A percentile compares a stretch with the other conserved stretches of the same genome.
Conservation (phyloP, 176 grass and related monocot genomes). For the Avena atlantica region DNA sequence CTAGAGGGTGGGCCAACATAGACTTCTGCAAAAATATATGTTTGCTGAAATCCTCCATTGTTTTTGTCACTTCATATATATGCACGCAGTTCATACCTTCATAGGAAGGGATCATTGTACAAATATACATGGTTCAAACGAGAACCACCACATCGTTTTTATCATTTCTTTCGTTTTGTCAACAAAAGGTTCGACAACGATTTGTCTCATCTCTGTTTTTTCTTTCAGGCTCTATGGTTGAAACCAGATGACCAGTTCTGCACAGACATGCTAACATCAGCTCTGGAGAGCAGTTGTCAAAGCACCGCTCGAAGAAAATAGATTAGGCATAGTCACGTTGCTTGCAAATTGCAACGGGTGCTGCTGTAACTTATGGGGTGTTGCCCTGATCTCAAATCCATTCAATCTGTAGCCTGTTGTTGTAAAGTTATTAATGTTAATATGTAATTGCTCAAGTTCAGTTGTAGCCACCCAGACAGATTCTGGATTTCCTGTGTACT, state of each 20-base stretch:
- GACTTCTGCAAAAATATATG: constrained; percentile 14
- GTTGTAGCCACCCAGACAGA: not conserved
- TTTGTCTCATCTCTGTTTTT: constrained; percentile 25
- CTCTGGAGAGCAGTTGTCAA: constrained; percentile 59
- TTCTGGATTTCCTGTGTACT: not conserved
- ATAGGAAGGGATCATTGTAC: not conserved
- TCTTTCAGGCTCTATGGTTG: constrained; percentile 84
- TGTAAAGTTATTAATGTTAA: constrained; percentile 53
- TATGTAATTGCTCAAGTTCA: constrained; percentile 45
- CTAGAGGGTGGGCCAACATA: not conserved
- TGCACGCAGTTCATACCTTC: not conserved
- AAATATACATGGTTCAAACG: constrained; percentile 23
- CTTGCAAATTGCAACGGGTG: not conserved
- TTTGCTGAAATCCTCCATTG: constrained; percentile 24
- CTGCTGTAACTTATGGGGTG: constrained; percentile 39
- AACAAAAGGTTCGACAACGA: not conserved
- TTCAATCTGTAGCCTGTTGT: constrained; percentile 36
- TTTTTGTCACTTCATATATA: not conserved
- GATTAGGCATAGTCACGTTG: constrained; percentile 34
- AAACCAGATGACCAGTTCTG: constrained; percentile 92
- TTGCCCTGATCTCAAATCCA: not conserved
- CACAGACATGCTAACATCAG: constrained; percentile 85
- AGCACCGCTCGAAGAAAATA: constrained; percentile 42
- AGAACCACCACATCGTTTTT: not conserved
- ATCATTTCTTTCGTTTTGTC: not conserved